Percentiles rank a stretch among this genome's conserved stretches.
Conservation (phyloP, 1,139 yeast species). For the Suhomyces ambrosiae region DNA sequence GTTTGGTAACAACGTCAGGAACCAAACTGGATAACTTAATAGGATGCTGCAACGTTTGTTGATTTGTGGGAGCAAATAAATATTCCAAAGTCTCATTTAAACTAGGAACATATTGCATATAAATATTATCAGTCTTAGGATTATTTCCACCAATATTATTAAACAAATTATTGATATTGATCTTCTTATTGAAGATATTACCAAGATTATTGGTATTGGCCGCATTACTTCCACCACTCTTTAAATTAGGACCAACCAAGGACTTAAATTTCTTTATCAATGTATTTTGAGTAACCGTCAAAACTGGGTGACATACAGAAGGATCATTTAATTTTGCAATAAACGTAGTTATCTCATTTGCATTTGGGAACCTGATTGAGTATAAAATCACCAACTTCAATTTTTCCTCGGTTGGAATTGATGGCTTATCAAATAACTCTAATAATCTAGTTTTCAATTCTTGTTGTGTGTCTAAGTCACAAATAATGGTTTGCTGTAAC, state of each 20-base stretch:
- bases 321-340: conserved; percentile 34
- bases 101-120: conserved; percentile 75
- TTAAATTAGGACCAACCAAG: conserved; percentile 14
- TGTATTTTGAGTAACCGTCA: conserved; percentile 37
- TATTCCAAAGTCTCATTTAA: conserved; percentile 47
- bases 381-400: conserved; percentile 66
- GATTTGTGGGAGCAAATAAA: conserved; percentile 22
- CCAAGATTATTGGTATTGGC: conserved; percentile 25
- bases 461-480: conserved; percentile 50
- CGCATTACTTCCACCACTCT: conserved; percentile 2
- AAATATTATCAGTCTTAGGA: conserved; percentile 48
- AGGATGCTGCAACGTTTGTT: conserved; percentile 9
- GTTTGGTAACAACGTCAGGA: conserved; percentile 33
- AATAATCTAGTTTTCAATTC: conserved; percentile 29
- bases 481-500: conserved; percentile 80
- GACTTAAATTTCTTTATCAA: conserved; percentile 36
- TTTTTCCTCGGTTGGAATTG: conserved; percentile 34
- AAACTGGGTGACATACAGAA: conserved; percentile 28
- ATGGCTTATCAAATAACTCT: conserved; percentile 28
- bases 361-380: conserved; percentile 58
- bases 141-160: conserved; percentile 25
- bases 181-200: conserved; percentile 27
- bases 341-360: conserved; percentile 28
- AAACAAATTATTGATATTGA: conserved; percentile 28
- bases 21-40: conserved; percentile 18